Evolutionary conservation across 2,329 filamentous ascomycete species (phyloP).

Genomic region (Atkinsonella hypoxylon): DNA sequence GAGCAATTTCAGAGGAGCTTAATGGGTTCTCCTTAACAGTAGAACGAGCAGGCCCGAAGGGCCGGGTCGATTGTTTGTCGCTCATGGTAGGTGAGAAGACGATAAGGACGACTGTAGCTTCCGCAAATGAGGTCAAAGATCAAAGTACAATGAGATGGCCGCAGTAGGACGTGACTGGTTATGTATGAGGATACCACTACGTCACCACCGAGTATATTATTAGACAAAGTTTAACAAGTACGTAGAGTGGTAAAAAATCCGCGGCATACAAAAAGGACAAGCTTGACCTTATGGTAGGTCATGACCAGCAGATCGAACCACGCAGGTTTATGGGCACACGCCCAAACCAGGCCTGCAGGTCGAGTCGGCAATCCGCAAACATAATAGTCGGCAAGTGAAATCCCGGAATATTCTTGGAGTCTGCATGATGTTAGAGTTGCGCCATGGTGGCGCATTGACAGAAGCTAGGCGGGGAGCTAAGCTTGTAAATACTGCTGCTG

Average conservation of each 20-base stretch:
- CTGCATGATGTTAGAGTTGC: constrained; percentile 2
- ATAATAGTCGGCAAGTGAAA: neutral
- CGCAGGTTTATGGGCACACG: neutral
- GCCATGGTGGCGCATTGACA: constrained; percentile 1
- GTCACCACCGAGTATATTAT: neutral
- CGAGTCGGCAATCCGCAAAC: neutral
- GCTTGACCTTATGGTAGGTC: neutral
- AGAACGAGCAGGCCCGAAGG: constrained; percentile 54
- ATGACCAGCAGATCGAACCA: constrained; percentile 2
- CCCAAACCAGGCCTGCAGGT: neutral
- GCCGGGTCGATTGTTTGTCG: constrained; percentile 44
- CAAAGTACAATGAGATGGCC: neutral
- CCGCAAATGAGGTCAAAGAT: neutral
- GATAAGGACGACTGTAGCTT: neutral
- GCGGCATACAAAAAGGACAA: neutral
- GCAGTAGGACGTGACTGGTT: neutral
- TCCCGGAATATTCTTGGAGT: neutral
- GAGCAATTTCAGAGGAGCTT: constrained; percentile 51
- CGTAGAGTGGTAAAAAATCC: neutral
- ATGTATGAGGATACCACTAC: neutral
- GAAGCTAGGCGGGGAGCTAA: neutral
- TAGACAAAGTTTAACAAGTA: neutral
- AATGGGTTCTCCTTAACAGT: constrained; percentile 52
- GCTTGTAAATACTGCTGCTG: constrained; percentile 1
- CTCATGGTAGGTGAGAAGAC: constrained; percentile 17